These are phyloP conservation scores for Mychonastes homosphaera DNA, from an alignment of 139 green algal species.

Conservation along the genomic window DNA sequence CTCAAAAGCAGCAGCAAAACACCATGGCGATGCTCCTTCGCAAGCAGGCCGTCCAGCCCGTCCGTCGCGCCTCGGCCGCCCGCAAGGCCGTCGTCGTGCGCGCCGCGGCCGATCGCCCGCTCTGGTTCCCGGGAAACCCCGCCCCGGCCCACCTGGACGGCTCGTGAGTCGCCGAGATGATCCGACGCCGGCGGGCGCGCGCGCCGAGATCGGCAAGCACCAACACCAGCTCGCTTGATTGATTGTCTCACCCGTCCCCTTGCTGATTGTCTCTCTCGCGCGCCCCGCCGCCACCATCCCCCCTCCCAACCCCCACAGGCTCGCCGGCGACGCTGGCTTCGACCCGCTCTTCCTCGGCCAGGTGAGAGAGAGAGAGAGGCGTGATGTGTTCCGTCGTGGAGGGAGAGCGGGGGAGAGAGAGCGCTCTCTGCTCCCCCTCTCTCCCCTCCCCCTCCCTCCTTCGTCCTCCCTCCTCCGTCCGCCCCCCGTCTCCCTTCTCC, in stretches of 20 bases:
- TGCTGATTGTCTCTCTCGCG: neutral
- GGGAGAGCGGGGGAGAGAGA: too few species aligned
- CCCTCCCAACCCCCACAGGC: slow-evolving; percentile 1
- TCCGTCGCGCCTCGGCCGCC: too few species aligned
- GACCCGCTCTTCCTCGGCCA: slow-evolving; percentile 77
- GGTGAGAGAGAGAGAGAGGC: slow-evolving; percentile 36
- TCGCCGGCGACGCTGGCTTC: slow-evolving; percentile 47
- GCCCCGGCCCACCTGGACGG: slow-evolving; percentile 43
- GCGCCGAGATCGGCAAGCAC: neutral
- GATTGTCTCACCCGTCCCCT: neutral
- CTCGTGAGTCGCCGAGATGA: slow-evolving; percentile 8
- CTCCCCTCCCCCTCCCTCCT: too few species aligned
- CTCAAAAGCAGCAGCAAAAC: too few species aligned
- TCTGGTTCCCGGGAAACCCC: slow-evolving; percentile 42
- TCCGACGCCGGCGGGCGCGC: neutral
- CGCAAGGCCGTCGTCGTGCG: slow-evolving; percentile 17
- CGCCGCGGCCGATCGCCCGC: slow-evolving; percentile 18
- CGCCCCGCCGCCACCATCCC: too few species aligned
- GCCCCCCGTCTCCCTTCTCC: too few species aligned
- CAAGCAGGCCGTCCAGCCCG: too few species aligned
- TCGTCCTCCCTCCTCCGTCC: too few species aligned
- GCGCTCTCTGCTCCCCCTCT: too few species aligned
- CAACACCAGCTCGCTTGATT: neutral
- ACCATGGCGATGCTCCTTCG: too few species aligned
- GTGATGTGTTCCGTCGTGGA: too few species aligned